Evolutionary conservation across 176 grass and related monocot genomes (phyloP), one percentile per base, ranked within the genome.

Genomic region (Microstegium vimineum): DNA sequence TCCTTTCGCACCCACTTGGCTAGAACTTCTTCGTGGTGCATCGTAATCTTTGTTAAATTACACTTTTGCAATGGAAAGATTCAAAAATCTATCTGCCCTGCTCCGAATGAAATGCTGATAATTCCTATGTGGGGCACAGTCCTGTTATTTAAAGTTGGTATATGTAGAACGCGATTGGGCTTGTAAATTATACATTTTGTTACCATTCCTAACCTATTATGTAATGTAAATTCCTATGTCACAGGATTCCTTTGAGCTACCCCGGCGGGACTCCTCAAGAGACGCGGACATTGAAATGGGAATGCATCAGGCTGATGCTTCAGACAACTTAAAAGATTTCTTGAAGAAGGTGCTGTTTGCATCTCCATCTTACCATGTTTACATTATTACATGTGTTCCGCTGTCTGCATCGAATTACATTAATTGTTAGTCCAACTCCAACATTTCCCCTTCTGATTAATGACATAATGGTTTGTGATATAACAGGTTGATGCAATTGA

Each of bases 211-310:
- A 71, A 54, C 78, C 36, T 82, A 20, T 38, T 69, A 8, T 71
- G 27, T n/a, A n/a, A n/a, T n/a, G n/a, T n/a, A 30, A 54, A 80
- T 46, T 73, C 47, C 8, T 31, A 31, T 83, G 78, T 69, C 57
- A 45, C 86, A 97, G 94, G 94, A 97, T 81, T 97, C 94, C 27
- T 93, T 97, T 62, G 91, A 93, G 81, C 81, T 97, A 40, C 91
- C 89, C 33, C 91, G 86, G 16, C 52, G 84, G 52, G 80, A 85
- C 67, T 88, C 81, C 30, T 83, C 86, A 9, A 89, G 91, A 85
- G 89, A 97, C 77, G 88, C 74, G 25, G 94, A 97, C 40, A 81
- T 97, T 81, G 94, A 97, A 89, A 92, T 97, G 90, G 94, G 91
- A 77, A 78, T 69, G 80, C 89, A 89, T 81, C 82, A 89, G 33